Evolutionary conservation across 1,284 basidiomycete species (phyloP).

Genomic region (Malassezia pachydermatis): DNA sequence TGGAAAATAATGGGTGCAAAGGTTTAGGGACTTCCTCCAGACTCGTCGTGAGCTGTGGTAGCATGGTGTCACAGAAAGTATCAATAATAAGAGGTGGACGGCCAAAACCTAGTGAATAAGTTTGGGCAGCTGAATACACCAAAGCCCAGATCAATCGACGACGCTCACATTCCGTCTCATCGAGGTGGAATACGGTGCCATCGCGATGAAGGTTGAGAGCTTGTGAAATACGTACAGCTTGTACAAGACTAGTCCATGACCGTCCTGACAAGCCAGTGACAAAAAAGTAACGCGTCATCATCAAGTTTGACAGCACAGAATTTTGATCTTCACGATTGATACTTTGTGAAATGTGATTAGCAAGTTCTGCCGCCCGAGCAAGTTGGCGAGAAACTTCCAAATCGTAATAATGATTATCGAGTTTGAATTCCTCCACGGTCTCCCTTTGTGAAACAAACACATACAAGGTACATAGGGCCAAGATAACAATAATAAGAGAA

Average conservation of each 20-base stretch:
- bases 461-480: conserved; percentile 5
- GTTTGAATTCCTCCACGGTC: conserved; percentile 6
- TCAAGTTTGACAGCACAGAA: conserved; percentile 27
- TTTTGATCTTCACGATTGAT: conserved; percentile 32
- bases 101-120: conserved; percentile 27
- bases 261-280: neutral
- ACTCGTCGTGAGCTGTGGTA: conserved; percentile 24
- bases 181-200: conserved; percentile 28
- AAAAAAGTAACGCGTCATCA: conserved; percentile 25
- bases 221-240: conserved; percentile 28
- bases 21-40: neutral
- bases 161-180: conserved; percentile 25
- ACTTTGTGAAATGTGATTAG: conserved; percentile 25
- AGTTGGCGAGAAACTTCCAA: conserved; percentile 25
- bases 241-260: conserved; percentile 25
- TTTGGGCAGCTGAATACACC: conserved; percentile 29
- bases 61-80: conserved; percentile 29
- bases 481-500: conserved; percentile 2
- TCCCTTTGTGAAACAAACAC: conserved; percentile 3
- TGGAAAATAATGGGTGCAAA: neutral
- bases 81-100: conserved; percentile 38
- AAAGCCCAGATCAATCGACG: conserved; percentile 35
- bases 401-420: conserved; percentile 20
- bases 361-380: conserved; percentile 26
- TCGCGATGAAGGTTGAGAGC: conserved; percentile 43